Conservation (phyloP, 108 stramenopile genomes). For the Nitzschia sp. region DNA sequence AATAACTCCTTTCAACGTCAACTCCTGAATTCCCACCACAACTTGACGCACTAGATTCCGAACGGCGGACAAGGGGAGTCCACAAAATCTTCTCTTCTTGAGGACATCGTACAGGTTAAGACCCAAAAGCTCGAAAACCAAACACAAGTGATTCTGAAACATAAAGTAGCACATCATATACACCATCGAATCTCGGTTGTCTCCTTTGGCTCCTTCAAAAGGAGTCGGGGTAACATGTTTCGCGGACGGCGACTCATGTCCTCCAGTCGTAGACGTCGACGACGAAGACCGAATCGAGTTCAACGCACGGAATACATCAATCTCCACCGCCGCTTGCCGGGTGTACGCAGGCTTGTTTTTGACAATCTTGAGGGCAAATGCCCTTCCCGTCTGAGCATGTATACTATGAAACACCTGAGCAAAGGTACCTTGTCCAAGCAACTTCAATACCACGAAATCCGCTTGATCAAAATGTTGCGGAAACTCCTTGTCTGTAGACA, state of each 20-base stretch:
- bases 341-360: conserved; percentile 95
- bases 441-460: conserved; percentile 60
- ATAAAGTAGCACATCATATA: conserved; percentile 83
- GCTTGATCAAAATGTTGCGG: conserved; percentile 1
- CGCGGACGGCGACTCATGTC: background rate
- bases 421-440: conserved; percentile 94
- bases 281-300: background rate
- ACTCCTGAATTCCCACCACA: conserved; percentile 57
- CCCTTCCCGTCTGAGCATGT: conserved; percentile 51
- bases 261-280: background rate
- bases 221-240: background rate
- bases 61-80: conserved; percentile 81
- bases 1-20: conserved; percentile 78
- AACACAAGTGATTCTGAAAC: conserved; percentile 88
- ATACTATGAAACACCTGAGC: conserved; percentile 95
- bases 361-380: conserved; percentile 94
- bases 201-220: background rate
- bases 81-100: conserved; percentile 91
- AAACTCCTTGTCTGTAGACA: conserved; percentile 6
- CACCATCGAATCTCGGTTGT: conserved; percentile 65
- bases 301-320: conserved; percentile 80
- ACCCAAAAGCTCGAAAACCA: conserved; percentile 92
- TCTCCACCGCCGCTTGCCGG: conserved; percentile 91
- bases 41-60: conserved; percentile 72
- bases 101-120: conserved; percentile 93